Evolutionary conservation across 108 stramenopile species (phyloP).

Genomic region (Fragilariopsis cylindrus): DNA sequence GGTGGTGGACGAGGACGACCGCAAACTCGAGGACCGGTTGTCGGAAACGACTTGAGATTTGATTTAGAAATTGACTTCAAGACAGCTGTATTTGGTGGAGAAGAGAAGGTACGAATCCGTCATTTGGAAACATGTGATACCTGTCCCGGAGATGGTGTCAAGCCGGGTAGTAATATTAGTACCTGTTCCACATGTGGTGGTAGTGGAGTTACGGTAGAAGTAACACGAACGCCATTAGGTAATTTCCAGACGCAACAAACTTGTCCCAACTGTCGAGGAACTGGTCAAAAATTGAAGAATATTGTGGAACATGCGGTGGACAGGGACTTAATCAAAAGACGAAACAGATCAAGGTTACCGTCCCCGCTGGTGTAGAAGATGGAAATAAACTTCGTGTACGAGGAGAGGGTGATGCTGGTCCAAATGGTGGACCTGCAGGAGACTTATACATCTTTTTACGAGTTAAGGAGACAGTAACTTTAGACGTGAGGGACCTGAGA

Average conservation of each 20-base stretch:
- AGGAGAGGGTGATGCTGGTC: constrained; percentile 95
- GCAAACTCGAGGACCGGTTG: constrained; percentile 65
- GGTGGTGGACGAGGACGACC: constrained; percentile 56
- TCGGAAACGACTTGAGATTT: constrained; percentile 90
- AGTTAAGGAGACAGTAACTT: constrained; percentile 91
- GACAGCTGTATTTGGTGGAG: constrained; percentile 95
- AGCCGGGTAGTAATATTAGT: constrained; percentile 77
- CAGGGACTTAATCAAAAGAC: constrained; percentile 91
- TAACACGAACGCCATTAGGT: constrained; percentile 94
- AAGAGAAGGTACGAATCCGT: constrained; percentile 93
- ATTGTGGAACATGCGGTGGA: constrained; percentile 92
- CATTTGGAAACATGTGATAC: constrained; percentile 92
- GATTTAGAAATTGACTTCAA: constrained; percentile 95
- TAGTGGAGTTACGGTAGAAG: constrained; percentile 89
- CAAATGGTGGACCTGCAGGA: constrained; percentile 91
- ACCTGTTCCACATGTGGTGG: constrained; percentile 90
- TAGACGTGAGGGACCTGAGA: constrained; percentile 93
- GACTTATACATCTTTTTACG: constrained; percentile 96
- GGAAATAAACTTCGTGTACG: constrained; percentile 96
- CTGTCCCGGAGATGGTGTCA: constrained; percentile 87
- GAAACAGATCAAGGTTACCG: constrained; percentile 95
- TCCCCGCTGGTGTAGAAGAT: constrained; percentile 95
- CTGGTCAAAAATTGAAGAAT: constrained; percentile 92
- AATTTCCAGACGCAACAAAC: constrained; percentile 96
- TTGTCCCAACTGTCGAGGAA: constrained; percentile 92